phyloP scores from a whole-genome alignment of 352 stramenopile genomes.

The Saprolegnia diclina region DNA sequence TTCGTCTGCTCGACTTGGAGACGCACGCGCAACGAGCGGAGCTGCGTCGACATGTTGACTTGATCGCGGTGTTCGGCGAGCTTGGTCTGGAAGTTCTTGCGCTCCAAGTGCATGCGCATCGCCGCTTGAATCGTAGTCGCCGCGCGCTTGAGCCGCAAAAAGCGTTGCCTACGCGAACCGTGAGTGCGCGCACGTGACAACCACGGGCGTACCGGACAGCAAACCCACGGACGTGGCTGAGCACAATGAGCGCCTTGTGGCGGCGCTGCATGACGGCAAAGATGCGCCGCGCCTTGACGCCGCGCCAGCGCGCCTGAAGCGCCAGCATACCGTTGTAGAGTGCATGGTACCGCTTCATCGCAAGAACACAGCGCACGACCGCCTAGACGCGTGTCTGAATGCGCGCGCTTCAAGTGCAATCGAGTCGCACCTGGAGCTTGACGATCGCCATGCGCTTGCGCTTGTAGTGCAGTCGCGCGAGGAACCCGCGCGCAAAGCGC shows the following conservation, averaged over 20 bases:
- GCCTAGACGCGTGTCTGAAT: slow-evolving; percentile 28
- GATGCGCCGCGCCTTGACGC: slow-evolving; percentile 52
- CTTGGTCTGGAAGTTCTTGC: slow-evolving; percentile 46
- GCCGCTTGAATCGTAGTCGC: slow-evolving; percentile 58
- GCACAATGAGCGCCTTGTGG: slow-evolving; percentile 57
- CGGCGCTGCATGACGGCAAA: slow-evolving; percentile 66
- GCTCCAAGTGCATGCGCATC: slow-evolving; percentile 55
- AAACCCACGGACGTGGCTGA: slow-evolving; percentile 72
- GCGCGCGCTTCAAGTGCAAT: too few relatives aligned
- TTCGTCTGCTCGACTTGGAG: slow-evolving; percentile 67
- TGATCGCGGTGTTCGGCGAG: slow-evolving; percentile 53
- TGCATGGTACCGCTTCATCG: slow-evolving; percentile 78
- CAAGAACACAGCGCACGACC: slow-evolving; percentile 71
- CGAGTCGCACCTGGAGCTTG: slow-evolving; percentile 45
- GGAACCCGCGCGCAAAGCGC: slow-evolving; percentile 41
- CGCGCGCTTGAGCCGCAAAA: slow-evolving; percentile 45
- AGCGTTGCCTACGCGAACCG: slow-evolving; percentile 38
- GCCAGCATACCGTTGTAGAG: slow-evolving; percentile 56
- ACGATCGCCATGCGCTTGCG: slow-evolving; percentile 68
- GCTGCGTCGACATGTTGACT: slow-evolving; percentile 50
- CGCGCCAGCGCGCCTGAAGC: slow-evolving; percentile 70
- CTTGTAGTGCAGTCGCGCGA: slow-evolving; percentile 57
- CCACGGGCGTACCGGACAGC: slow-evolving; percentile 78
- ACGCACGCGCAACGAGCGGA: slow-evolving; percentile 52
- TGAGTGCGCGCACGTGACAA: slow-evolving; percentile 43